Percentiles rank a stretch among this genome's conserved stretches.
Conservation (phyloP, 1,139 yeast species). For the Kluyveromyces sp. region DNA sequence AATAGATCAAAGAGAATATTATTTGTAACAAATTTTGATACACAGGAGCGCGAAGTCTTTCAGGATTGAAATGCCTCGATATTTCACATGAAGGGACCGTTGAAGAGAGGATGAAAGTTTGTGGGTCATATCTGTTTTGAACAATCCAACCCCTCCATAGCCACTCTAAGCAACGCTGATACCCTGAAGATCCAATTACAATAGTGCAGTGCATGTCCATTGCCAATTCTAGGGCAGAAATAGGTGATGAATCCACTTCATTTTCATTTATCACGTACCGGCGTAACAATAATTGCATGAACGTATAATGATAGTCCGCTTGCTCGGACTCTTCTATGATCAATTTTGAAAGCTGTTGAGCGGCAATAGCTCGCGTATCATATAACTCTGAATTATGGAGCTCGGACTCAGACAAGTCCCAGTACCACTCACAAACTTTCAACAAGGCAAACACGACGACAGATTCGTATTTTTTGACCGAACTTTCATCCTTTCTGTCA, state of each 20-base stretch:
- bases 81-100: slow-evolving; percentile 52
- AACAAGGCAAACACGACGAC: slow-evolving; percentile 61
- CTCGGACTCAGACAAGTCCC: slow-evolving; percentile 51
- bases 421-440: slow-evolving; percentile 75
- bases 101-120: slow-evolving; percentile 57
- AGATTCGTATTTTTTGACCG: slow-evolving; percentile 60
- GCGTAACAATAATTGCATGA: slow-evolving; percentile 71
- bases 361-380: slow-evolving; percentile 54
- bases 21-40: slow-evolving; percentile 75
- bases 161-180: slow-evolving; percentile 83
- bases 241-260: slow-evolving; percentile 55
- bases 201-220: slow-evolving; percentile 78
- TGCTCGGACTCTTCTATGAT: slow-evolving; percentile 55
- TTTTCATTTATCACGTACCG: slow-evolving; percentile 61
- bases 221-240: slow-evolving; percentile 73
- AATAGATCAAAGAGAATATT: slow-evolving; percentile 56
- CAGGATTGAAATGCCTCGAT: slow-evolving; percentile 70
- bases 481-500: slow-evolving; percentile 51
- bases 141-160: slow-evolving; percentile 91
- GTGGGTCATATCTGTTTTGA: slow-evolving; percentile 66
- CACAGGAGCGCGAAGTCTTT: slow-evolving; percentile 73
- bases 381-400: slow-evolving; percentile 63
- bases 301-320: slow-evolving; percentile 53
- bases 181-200: slow-evolving; percentile 73
- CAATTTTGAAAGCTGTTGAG: slow-evolving; percentile 64